Base-by-base conservation (phyloP, 208 protist genomes). In the Acanthamoeba healyi region DNA sequence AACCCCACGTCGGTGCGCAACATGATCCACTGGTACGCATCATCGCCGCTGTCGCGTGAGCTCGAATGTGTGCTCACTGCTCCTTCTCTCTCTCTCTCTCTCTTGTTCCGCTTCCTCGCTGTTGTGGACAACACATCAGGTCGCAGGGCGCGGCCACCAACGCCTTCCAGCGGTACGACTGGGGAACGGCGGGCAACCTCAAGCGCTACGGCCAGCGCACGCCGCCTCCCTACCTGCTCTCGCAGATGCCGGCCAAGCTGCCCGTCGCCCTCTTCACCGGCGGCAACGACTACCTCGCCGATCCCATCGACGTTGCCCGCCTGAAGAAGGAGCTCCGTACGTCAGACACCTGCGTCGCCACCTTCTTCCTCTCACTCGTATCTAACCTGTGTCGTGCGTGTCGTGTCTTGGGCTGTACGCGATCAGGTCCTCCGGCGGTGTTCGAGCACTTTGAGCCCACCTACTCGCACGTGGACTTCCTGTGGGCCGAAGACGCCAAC, bases 261-360 rank as follows among this genome's bases (percentile, higher is more conserved):
- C 81, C 81, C 5, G 63, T 92, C 40, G 86, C 86, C 38, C 86
- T 92, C 86, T 92, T 92, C 63, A 70, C 51, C 54, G 86, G 86
- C 44, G 72, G 72, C 34, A 92, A 77, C 86, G 86, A 92, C 58
- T 77, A 92, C 29, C 42, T 92, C 36, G 86, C 86, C 61, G 86
- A 92, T 32, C 86, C 86, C 7, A 51, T 38, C 26, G 86, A 92
- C 42, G 81, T 89, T 2, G 51, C 54, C 9, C 81, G 81, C 19
- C 42, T 89, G 17, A 58, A 44, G 29, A 6, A 36, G 81, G 81
- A 89, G 81, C 81, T 89, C 17, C 46, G 72, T 82, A 29, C 72
- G 72, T 46, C 38, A 36, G 19, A 7, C 19, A 7, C n/a, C n/a
- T n/a, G n/a, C n/a, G n/a, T n/a, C n/a, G n/a, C n/a, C n/a, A n/a